phyloP scores from a whole-genome alignment of 345 rosid species.

The Citrus maxima region DNA sequence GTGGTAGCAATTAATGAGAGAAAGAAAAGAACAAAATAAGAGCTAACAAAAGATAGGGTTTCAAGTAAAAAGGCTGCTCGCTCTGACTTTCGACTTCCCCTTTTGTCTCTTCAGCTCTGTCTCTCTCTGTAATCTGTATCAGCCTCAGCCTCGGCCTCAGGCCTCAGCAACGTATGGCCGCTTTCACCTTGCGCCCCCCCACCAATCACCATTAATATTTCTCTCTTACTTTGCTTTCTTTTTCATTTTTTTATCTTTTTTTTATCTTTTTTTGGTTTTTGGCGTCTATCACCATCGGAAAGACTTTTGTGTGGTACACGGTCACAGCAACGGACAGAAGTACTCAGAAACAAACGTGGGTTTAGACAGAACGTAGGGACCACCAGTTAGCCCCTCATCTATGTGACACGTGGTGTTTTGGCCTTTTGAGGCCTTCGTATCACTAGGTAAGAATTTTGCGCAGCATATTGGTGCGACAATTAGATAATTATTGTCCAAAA shows the following conservation, averaged over 20 bases:
- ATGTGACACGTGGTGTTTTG: background rate
- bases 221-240: background rate
- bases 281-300: background rate
- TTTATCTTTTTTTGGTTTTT: background rate
- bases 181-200: background rate
- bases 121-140: background rate
- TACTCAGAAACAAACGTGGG: conserved; percentile 18
- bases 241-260: too few relatives aligned
- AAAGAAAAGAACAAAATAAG: conserved; percentile 10
- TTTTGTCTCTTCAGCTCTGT: conserved; percentile 38
- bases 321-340: conserved; percentile 12
- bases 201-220: background rate
- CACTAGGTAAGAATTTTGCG: too few relatives aligned
- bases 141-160: background rate
- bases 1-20: background rate
- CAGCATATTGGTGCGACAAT: too few relatives aligned
- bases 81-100: conserved; percentile 39
- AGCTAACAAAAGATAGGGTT: conserved; percentile 15
- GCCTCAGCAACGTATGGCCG: background rate
- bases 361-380: conserved; percentile 1
- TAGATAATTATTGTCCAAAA: too few relatives aligned
- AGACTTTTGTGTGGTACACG: conserved; percentile 18
- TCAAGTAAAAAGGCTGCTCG: conserved; percentile 9
- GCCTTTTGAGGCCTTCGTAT: too few relatives aligned
- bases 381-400: background rate